Conservation (phyloP, 2,329 filamentous ascomycete species). For the Epichloe sylvatica region DNA sequence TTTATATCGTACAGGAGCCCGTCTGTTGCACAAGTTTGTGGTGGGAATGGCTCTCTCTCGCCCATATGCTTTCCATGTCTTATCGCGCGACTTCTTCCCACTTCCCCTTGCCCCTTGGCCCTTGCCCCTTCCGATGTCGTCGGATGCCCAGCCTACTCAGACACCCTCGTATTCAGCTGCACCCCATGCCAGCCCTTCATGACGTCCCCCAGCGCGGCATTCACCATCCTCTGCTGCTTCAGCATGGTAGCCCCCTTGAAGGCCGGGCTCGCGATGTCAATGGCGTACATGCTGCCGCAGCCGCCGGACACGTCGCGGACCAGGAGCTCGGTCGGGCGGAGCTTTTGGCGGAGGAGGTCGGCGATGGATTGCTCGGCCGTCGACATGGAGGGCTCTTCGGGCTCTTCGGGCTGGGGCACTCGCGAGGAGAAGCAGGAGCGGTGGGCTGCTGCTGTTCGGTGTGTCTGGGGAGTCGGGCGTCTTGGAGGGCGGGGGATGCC, state of each 20-base stretch:
- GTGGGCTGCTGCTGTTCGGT: neutral
- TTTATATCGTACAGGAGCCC: neutral
- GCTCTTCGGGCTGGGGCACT: neutral
- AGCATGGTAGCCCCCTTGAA: slow-evolving; percentile 61
- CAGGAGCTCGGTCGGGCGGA: slow-evolving; percentile 37
- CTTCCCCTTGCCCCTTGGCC: neutral
- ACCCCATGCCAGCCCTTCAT: slow-evolving; percentile 74
- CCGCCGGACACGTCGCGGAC: slow-evolving; percentile 73
- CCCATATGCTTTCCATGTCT: neutral
- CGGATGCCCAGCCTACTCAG: slow-evolving; percentile 6
- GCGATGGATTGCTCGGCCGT: slow-evolving; percentile 46
- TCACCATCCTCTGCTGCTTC: slow-evolving; percentile 73
- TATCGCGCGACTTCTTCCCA: neutral
- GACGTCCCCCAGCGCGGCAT: slow-evolving; percentile 57
- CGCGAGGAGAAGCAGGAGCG: too few species aligned
- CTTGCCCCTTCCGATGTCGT: neutral
- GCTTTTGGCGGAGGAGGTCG: slow-evolving; percentile 35
- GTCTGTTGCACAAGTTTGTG: too few species aligned
- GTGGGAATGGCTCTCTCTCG: too few species aligned
- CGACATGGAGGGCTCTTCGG: slow-evolving; percentile 16
- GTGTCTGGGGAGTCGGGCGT: too few species aligned
- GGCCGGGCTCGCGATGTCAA: slow-evolving; percentile 57
- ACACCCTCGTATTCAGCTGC: slow-evolving; percentile 57
- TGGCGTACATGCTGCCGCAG: slow-evolving; percentile 77
- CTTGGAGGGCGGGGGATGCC: too few species aligned